phyloP scores from a whole-genome alignment of 176 grass and related monocot genomes.

The Oryza meridionalis region DNA sequence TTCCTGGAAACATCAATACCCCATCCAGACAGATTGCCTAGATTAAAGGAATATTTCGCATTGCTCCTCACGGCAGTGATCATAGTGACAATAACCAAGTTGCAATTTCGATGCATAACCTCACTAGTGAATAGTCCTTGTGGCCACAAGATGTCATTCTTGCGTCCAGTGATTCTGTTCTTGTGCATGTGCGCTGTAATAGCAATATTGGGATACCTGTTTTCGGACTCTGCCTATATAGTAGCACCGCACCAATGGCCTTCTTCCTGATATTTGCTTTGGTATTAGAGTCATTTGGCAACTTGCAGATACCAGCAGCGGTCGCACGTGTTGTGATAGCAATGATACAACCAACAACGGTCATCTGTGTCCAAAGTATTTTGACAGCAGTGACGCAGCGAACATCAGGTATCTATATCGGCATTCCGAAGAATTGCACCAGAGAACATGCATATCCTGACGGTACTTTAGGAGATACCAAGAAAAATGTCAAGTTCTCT shows the following conservation, averaged over 20 bases:
- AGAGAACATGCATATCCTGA: neutral
- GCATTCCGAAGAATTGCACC: neutral
- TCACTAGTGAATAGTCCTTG: neutral
- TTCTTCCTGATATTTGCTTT: rapidly evolving
- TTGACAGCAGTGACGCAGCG: neutral
- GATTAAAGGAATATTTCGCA: neutral
- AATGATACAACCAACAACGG: neutral
- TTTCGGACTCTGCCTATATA: rapidly evolving
- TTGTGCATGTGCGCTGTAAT: neutral
- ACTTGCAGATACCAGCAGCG: constrained; percentile 35
- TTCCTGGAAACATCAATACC: neutral
- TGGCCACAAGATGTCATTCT: neutral
- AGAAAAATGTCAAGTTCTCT: neutral
- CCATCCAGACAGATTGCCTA: neutral
- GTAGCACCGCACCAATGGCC: neutral
- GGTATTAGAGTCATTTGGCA: neutral
- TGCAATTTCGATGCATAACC: neutral
- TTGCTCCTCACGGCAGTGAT: neutral
- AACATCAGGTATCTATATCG: neutral
- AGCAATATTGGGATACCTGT: neutral
- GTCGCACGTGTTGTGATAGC: neutral
- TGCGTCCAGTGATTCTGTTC: neutral
- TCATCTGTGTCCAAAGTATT: neutral
- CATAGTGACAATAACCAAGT: neutral
- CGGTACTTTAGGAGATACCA: neutral